Evolutionary conservation across 441 rosid genomes (phyloP).

Genomic region (Pelargonium cotyledonis): DNA sequence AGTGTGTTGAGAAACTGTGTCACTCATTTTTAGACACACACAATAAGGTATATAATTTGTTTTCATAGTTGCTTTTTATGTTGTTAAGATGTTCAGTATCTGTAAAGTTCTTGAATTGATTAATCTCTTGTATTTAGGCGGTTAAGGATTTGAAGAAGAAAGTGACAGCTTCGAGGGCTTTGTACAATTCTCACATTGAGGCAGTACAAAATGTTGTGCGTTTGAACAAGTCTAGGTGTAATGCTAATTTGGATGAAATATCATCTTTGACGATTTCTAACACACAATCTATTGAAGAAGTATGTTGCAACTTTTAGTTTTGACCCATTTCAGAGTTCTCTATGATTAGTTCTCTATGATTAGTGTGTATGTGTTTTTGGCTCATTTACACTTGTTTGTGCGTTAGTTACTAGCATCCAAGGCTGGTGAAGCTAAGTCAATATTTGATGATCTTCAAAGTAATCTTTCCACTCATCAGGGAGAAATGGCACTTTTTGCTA

Average conservation of each 20-base stretch:
- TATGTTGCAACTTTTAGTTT: conserved; percentile 24
- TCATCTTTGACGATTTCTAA: conserved; percentile 48
- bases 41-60: conserved; percentile 42
- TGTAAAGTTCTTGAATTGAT: not conserved
- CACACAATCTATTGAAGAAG: conserved; percentile 60
- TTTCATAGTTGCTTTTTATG: no score
- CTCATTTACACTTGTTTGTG: conserved; percentile 2
- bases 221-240: conserved; percentile 76
- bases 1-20: conserved; percentile 59
- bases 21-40: conserved; percentile 55
- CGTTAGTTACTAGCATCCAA: conserved; percentile 65
- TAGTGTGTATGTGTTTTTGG: not conserved
- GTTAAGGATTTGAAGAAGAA: conserved; percentile 60
- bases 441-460: conserved; percentile 70
- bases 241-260: conserved; percentile 67
- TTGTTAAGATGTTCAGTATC: not conserved
- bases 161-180: conserved; percentile 49
- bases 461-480: conserved; percentile 61
- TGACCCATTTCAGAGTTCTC: not conserved
- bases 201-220: conserved; percentile 85
- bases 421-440: conserved; percentile 43
- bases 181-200: conserved; percentile 72
- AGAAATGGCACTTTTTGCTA: conserved; percentile 72
- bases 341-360: not conserved
- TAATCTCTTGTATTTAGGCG: conserved; percentile 36